Evolutionary conservation across 331 rosid species (phyloP).

Genomic region (Rhamnella rubrinervis): DNA sequence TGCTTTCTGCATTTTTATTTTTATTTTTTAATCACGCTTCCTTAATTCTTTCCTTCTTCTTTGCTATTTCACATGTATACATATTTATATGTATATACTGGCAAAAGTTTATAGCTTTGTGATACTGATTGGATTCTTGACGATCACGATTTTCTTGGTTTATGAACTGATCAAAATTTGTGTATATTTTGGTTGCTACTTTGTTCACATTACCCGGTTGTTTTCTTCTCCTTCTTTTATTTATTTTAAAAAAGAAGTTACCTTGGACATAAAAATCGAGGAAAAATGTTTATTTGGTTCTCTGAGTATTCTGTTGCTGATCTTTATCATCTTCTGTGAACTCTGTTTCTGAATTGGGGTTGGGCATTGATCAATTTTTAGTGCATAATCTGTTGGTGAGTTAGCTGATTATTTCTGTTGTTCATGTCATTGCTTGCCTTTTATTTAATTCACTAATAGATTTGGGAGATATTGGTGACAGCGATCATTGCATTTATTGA

Average conservation of each 20-base stretch:
- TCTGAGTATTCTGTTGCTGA: conserved; percentile 4
- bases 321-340: conserved; percentile 2
- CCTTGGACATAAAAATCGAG: too few species aligned
- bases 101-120: conserved; percentile 4
- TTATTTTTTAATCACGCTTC: background rate
- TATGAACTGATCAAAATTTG: conserved; percentile 13
- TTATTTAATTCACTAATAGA: too few species aligned
- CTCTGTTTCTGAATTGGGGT: conserved; percentile 11
- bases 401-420: background rate
- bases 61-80: background rate
- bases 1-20: conserved; percentile 5
- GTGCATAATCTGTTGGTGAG: background rate
- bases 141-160: conserved; percentile 27
- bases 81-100: background rate
- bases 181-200: background rate
- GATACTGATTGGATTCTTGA: conserved; percentile 22
- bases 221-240: too few species aligned
- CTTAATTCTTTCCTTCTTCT: background rate
- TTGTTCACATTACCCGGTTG: conserved; percentile 3
- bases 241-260: background rate
- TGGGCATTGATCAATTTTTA: conserved; percentile 11
- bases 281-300: background rate
- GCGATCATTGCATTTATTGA: background rate
- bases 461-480: conserved; percentile 2
- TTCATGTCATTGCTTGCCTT: background rate